These are phyloP conservation scores for Cucurbitaria berberidis DNA, from an alignment of 2,329 filamentous ascomycete species.

Conservation along the genomic window DNA sequence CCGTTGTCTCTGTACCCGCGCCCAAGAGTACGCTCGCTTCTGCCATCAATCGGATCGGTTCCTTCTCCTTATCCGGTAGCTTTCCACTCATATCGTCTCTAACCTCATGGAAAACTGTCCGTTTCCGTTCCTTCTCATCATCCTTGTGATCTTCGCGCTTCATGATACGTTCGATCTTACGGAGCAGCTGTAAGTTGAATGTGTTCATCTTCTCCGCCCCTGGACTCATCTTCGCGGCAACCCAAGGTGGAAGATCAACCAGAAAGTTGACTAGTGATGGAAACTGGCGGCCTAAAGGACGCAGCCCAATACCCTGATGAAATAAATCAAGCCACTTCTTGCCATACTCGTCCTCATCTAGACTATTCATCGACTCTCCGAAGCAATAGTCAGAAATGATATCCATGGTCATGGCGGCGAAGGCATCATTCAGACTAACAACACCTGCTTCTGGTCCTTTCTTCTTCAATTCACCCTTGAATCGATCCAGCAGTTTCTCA, in stretches of 20 bases:
- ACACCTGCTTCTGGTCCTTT: not conserved
- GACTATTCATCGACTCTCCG: slow-evolving; percentile 3
- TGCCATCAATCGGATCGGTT: slow-evolving; percentile 26
- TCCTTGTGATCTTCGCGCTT: not conserved
- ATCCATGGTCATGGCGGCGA: slow-evolving; percentile 18
- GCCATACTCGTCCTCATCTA: slow-evolving; percentile 5
- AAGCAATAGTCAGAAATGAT: slow-evolving; percentile 20
- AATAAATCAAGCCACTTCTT: slow-evolving; percentile 12
- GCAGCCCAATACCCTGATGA: slow-evolving; percentile 7
- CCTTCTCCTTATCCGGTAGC: slow-evolving; percentile 19
- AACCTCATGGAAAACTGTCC: slow-evolving; percentile 12
- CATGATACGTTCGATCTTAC: slow-evolving; percentile 1
- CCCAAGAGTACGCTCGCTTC: slow-evolving; percentile 39
- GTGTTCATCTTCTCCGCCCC: not conserved
- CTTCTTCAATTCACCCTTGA: not conserved
- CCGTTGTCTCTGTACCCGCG: slow-evolving; percentile 44
- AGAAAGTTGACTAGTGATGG: slow-evolving; percentile 1
- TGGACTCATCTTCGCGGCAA: not conserved
- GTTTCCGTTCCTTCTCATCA: not conserved
- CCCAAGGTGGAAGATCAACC: slow-evolving; percentile 1
- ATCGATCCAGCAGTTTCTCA: not conserved
- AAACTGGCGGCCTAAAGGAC: slow-evolving; percentile 10
- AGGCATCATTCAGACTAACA: slow-evolving; percentile 13
- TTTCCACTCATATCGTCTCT: slow-evolving; percentile 14
- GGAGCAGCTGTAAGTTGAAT: not conserved